Evolutionary conservation across 2,329 filamentous ascomycete species (phyloP).

Genomic region (Coniochaeta prunicola): DNA sequence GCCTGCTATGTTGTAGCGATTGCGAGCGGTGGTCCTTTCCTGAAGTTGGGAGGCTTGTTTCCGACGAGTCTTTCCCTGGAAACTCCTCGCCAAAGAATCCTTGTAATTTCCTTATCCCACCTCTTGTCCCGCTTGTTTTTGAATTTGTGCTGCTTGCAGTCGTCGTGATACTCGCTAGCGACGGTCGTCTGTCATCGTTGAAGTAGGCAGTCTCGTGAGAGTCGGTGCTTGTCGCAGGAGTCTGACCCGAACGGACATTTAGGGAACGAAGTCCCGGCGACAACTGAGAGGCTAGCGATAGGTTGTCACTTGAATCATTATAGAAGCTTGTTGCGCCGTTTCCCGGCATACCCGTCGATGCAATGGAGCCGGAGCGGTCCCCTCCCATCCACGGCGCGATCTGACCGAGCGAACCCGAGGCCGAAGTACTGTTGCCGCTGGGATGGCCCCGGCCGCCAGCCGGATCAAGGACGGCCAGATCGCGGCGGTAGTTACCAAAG

Average conservation of each 20-base stretch:
- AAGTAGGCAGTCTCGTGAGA: slow-evolving; percentile 52
- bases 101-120: slow-evolving; percentile 75
- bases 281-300: slow-evolving; percentile 55
- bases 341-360: slow-evolving; percentile 14
- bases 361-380: slow-evolving; percentile 23
- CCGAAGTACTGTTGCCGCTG: slow-evolving; percentile 39
- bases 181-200: background rate
- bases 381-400: slow-evolving; percentile 52
- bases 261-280: slow-evolving; percentile 62
- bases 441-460: slow-evolving; percentile 45
- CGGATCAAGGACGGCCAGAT: slow-evolving; percentile 61
- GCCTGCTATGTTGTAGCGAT: slow-evolving; percentile 52
- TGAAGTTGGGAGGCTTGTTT: slow-evolving; percentile 53
- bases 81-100: slow-evolving; percentile 92
- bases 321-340: slow-evolving; percentile 54
- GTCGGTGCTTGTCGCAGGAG: slow-evolving; percentile 43
- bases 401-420: slow-evolving; percentile 40
- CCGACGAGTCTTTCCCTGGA: slow-evolving; percentile 65
- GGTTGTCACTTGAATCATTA: slow-evolving; percentile 68
- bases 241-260: slow-evolving; percentile 28
- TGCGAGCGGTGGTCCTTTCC: slow-evolving; percentile 53
- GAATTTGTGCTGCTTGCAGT: slow-evolving; percentile 72
- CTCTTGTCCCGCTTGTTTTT: slow-evolving; percentile 61
- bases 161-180: slow-evolving; percentile 74
- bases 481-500: slow-evolving; percentile 63